phyloP scores from a whole-genome alignment of 2,329 filamentous ascomycete genomes.

The Pezizomycotina sp. region DNA sequence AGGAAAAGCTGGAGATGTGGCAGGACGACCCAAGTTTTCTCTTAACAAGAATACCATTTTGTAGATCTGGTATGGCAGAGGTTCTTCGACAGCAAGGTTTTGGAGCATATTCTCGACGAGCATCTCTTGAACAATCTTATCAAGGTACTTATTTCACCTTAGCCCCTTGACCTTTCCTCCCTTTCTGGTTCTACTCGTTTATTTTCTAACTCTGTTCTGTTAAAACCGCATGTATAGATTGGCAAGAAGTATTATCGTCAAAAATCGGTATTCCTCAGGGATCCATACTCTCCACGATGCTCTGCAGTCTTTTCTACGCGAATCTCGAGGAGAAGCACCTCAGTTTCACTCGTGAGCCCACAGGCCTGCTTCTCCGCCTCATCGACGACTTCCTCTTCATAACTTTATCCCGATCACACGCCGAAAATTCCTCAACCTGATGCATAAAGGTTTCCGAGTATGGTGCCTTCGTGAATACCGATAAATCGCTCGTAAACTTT shows the following conservation, averaged over 20 bases:
- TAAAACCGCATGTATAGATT: constrained; percentile 33
- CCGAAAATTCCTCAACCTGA: constrained; percentile 55
- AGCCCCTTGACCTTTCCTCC: background rate
- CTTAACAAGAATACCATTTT: constrained; percentile 55
- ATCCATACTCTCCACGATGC: constrained; percentile 65
- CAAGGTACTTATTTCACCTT: constrained; percentile 31
- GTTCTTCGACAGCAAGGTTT: constrained; percentile 38
- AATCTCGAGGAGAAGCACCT: constrained; percentile 59
- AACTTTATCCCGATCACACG: constrained; percentile 51
- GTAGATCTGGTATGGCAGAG: constrained; percentile 50
- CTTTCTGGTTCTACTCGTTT: background rate
- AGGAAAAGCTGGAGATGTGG: no score
- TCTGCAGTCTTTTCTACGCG: constrained; percentile 95
- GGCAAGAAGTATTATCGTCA: constrained; percentile 81
- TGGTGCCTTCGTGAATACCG: constrained; percentile 57
- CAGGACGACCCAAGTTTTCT: no score
- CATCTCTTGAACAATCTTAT: constrained; percentile 78
- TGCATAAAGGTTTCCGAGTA: constrained; percentile 70
- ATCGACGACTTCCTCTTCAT: constrained; percentile 91
- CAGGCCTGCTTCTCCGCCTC: constrained; percentile 56
- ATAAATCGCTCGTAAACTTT: constrained; percentile 79
- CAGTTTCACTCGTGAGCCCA: constrained; percentile 41
- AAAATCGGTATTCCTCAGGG: constrained; percentile 84
- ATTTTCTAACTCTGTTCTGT: background rate
- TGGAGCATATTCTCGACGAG: constrained; percentile 55